Base-by-base conservation (phyloP, 192 early-diverging fungal species). In the Geranomyces variabilis region DNA sequence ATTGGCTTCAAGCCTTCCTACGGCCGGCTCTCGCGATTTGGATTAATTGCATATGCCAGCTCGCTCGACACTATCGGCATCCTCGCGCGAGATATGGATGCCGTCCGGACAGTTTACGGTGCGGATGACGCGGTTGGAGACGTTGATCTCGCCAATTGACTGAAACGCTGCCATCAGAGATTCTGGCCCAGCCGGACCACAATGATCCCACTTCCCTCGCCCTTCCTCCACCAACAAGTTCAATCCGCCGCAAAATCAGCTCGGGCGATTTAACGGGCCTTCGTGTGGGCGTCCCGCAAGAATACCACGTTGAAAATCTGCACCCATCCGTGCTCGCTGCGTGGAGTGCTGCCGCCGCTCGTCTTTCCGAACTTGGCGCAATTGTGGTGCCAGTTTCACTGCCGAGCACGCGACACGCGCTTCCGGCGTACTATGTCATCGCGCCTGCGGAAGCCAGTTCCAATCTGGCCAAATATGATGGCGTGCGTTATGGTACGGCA, bases 1-100 rank as follows among this genome's bases (percentile, higher is more conserved):
- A 85, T 93, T 22, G 96, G 96, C 6, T 95, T 93, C 69, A 98
- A 98, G 75, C 96, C 96, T 15, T 89, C 90, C 0, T 98, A 96
- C 73, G 96, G 96, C 0, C 85, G 86, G 44, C 80, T 91, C 55
- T 96, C 96, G 21, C 84, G 96, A 17, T 85, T 83, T 75, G 96
- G 96, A 1, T 80, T 98, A 1, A 84, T 94, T 9, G 79, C 94
- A 0, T 95, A 94, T 75, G 93, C 90, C 9, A 93, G 90, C 78
- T 93, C 91, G 0, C 80, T 98, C 31, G 96, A 98, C 66, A 91
- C 93, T 0, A 84, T 98, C 3, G 96, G 96, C n/a, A 84, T 92
- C 14, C 71, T 98, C 17, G 77, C 90, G 22, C 79, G 79, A 60
- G 81, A 73, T 15, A 87, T 93, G 0, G 66, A 74, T 4, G 86